Percentiles rank a stretch among this genome's conserved stretches.
phyloP scores from a whole-genome alignment of 305 asterid genomes.

The Solanum chacoense region DNA sequence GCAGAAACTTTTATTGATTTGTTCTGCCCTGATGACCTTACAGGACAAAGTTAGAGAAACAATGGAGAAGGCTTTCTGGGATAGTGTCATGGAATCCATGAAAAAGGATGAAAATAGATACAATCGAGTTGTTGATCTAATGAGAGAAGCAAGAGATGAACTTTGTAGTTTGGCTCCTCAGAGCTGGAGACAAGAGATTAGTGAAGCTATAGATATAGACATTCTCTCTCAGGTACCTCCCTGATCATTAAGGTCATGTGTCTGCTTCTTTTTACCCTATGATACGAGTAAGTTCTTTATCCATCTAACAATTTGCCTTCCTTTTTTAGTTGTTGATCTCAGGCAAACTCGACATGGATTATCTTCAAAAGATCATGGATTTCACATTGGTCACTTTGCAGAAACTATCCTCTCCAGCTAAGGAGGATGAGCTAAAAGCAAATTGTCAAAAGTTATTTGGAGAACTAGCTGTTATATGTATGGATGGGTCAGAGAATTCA shows the following conservation, averaged over 20 bases:
- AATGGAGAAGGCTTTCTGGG: constrained; percentile 94
- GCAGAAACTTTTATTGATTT: neutral
- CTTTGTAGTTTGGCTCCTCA: constrained; percentile 67
- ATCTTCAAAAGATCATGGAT: constrained; percentile 65
- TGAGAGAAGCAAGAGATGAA: constrained; percentile 78
- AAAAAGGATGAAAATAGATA: constrained; percentile 50
- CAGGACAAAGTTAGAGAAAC: constrained; percentile 58
- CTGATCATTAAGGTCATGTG: constrained; percentile 2
- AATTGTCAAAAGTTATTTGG: constrained; percentile 42
- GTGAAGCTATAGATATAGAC: constrained; percentile 63
- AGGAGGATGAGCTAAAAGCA: constrained; percentile 49
- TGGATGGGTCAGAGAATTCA: constrained; percentile 28
- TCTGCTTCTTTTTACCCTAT: neutral
- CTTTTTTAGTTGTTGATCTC: constrained; percentile 46
- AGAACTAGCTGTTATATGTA: constrained; percentile 46
- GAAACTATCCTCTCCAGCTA: constrained; percentile 79
- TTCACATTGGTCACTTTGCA: constrained; percentile 51
- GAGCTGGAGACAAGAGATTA: constrained; percentile 71
- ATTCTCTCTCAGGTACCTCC: constrained; percentile 56
- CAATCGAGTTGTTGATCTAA: constrained; percentile 51
- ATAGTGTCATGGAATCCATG: constrained; percentile 65
- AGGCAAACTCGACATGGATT: constrained; percentile 48
- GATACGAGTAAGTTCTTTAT: neutral
- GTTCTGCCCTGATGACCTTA: constrained; percentile 5
- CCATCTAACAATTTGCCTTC: neutral